Evolutionary conservation across 1,139 yeast species (phyloP).

Genomic region (Blastobotrys illinoisensis): DNA sequence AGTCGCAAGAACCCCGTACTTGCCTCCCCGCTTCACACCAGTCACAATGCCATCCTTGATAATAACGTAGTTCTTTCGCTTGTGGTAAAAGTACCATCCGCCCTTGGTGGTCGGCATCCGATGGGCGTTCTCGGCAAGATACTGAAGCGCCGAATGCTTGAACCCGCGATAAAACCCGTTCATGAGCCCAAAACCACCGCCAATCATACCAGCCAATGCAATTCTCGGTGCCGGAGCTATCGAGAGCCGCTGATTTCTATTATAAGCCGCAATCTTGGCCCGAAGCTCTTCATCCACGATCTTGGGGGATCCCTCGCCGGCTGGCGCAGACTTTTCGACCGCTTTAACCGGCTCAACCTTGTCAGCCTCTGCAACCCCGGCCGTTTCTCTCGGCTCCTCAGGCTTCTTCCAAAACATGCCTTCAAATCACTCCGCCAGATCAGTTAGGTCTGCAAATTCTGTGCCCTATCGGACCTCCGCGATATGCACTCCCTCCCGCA

Average conservation of each 20-base stretch:
- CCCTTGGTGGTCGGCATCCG: slow-evolving; percentile 72
- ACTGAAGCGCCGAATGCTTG: slow-evolving; percentile 51
- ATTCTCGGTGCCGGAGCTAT: slow-evolving; percentile 39
- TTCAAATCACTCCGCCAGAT: neutral
- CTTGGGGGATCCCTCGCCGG: neutral
- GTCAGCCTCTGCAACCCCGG: neutral
- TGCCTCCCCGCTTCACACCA: slow-evolving; percentile 43
- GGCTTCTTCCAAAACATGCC: neutral
- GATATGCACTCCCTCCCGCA: neutral
- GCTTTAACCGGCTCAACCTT: neutral
- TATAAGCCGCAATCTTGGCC: slow-evolving; percentile 6
- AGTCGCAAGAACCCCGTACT: slow-evolving; percentile 45
- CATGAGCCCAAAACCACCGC: slow-evolving; percentile 50
- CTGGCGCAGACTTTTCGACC: neutral
- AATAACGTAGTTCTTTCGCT: slow-evolving; percentile 74
- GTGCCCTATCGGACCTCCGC: neutral
- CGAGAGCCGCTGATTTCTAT: slow-evolving; percentile 33
- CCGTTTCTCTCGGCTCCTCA: neutral
- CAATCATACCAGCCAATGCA: slow-evolving; percentile 31
- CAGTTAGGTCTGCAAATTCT: neutral
- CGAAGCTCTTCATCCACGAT: slow-evolving; percentile 5
- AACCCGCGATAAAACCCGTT: slow-evolving; percentile 64
- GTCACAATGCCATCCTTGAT: slow-evolving; percentile 46
- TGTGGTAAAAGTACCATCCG: slow-evolving; percentile 88
- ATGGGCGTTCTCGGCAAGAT: slow-evolving; percentile 77